Percentiles rank a stretch among this genome's conserved stretches.
Conservation (phyloP, 2,329 filamentous ascomycete genomes). For the Colletotrichum liaoningense region DNA sequence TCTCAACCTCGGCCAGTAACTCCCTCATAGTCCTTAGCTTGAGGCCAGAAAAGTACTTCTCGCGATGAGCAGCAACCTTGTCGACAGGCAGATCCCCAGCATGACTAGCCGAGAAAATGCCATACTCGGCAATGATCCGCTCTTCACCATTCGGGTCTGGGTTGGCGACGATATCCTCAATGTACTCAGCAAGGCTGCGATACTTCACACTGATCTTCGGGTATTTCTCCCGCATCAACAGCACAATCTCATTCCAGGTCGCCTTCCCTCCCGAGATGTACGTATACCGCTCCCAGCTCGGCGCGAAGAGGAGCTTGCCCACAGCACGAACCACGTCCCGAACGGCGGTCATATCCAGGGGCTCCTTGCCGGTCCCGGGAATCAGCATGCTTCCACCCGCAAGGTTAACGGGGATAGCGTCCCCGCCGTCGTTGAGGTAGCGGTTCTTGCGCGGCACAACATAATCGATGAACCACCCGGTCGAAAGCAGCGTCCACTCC, state of each 20-base stretch:
- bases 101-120: conserved; percentile 23
- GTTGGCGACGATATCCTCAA: conserved; percentile 3
- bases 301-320: conserved; percentile 2
- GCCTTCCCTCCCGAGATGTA: background rate
- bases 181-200: conserved; percentile 16
- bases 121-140: conserved; percentile 25
- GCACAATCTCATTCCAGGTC: background rate
- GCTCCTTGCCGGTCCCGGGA: conserved; percentile 19
- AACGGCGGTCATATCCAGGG: conserved; percentile 13
- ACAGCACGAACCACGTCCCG: conserved; percentile 31
- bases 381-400: conserved; percentile 5
- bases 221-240: background rate
- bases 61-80: conserved; percentile 28
- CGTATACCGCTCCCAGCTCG: background rate
- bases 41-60: conserved; percentile 21
- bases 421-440: conserved; percentile 25
- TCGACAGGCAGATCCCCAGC: conserved; percentile 21
- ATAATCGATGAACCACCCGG: conserved; percentile 36
- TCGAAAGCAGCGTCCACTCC: conserved; percentile 35
- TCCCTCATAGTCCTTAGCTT: conserved; percentile 5
- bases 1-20: conserved; percentile 6
- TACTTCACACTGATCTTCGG: background rate
- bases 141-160: background rate
- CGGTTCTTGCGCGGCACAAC: conserved; percentile 28
- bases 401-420: conserved; percentile 24